These are phyloP conservation scores for Hypocrella siamensis DNA, from an alignment of 2,329 filamentous ascomycete species.

Conservation along the genomic window DNA sequence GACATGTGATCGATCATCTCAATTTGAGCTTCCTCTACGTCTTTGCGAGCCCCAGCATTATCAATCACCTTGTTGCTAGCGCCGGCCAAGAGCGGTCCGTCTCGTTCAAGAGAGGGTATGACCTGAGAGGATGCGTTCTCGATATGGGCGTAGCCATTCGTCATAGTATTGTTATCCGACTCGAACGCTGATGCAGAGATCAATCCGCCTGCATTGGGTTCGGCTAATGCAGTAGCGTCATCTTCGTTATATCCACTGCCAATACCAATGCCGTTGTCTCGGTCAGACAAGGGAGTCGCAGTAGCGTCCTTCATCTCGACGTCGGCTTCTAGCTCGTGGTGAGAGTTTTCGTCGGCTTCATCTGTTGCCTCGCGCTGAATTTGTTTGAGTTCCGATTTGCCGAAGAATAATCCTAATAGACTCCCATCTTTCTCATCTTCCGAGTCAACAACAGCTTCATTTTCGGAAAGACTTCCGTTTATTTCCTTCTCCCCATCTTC, in stretches of 20 bases:
- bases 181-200: neutral
- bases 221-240: constrained; percentile 8
- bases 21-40: neutral
- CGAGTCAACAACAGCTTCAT: constrained; percentile 26
- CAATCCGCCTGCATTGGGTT: no score
- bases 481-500: constrained; percentile 21
- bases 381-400: constrained; percentile 39
- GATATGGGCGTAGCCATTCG: neutral
- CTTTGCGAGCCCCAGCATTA: no score
- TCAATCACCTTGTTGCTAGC: no score
- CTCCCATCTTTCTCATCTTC: constrained; percentile 26
- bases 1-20: neutral
- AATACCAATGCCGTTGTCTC: no score
- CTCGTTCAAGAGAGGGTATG: no score
- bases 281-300: constrained; percentile 7
- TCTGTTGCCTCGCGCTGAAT: constrained; percentile 25
- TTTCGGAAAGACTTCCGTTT: constrained; percentile 11
- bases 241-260: constrained; percentile 10
- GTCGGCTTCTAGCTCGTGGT: constrained; percentile 10
- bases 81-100: no score
- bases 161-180: neutral
- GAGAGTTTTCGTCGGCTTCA: neutral
- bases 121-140: neutral
- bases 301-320: constrained; percentile 4
- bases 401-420: constrained; percentile 42